Base-by-base conservation (phyloP, 148 eudicot species). In the Fallopia convolvulus region DNA sequence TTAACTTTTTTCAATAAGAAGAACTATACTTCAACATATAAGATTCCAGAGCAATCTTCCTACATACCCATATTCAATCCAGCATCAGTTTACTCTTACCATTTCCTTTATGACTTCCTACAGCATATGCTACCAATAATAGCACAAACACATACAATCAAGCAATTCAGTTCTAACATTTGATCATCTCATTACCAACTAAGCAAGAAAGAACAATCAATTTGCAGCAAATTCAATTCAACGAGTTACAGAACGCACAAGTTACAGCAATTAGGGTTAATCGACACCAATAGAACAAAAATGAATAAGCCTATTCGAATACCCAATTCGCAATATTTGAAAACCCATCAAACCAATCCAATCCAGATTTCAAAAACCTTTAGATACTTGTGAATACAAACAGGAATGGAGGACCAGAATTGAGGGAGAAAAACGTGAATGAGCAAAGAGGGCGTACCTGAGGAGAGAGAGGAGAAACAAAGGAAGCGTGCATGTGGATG, bases 401-500 rank as follows among this genome's bases (percentile, higher is more conserved):
- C n/a, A 7, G 10, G 39, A 68, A 12, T 8, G 18, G 65, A 13
- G 33, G 14, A 30, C 68, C 14, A 26, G 30, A 26, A 26, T 26
- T 26, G 30, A 26, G 30, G 30, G 30, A 26, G 30, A 26, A 58
- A 20, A 50, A 14, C 20, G 18, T 50, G 18, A 65, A 65, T n/a
- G 63, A 9, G 70, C 18, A 65, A 33, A 13, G 72, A 36, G 36
- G 39, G 15, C 72, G 9, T 14, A 68, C 72, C 72, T 68, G 23
- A 11, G 15, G 68, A 32, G 40, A 32, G 70, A 63, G 17, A 65
- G 41, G 6, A 13, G 41, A 65, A 32, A 65, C 40, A 4, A 14
- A 68, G 46, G 44, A 68, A 36, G 72, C 36, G 72, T 68, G 72
- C 72, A 68, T 68, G 46, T 68, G 72, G 72, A 68, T 15, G 72